These are phyloP conservation scores for Cinnamomum micranthum DNA, from an alignment of 164 flowering plant species.

Conservation along the genomic window DNA sequence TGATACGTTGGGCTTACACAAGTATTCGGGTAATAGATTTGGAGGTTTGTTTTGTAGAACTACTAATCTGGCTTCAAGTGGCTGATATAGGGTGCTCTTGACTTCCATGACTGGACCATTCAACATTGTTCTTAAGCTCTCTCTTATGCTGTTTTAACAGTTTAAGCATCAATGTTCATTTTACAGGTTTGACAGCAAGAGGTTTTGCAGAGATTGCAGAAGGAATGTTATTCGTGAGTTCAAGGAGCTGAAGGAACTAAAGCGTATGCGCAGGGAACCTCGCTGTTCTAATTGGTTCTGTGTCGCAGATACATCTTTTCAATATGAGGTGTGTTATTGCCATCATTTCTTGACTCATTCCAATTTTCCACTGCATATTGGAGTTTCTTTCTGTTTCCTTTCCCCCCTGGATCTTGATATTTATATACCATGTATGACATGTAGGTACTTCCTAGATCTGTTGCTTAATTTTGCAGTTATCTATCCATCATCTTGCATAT, in stretches of 20 bases:
- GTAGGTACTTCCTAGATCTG: neutral
- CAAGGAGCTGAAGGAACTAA: constrained; percentile 96
- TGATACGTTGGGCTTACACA: too few species aligned
- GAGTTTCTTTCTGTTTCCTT: neutral
- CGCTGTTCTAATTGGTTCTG: constrained; percentile 93
- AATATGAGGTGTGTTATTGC: constrained; percentile 64
- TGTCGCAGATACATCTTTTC: constrained; percentile 90
- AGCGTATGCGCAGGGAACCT: constrained; percentile 81
- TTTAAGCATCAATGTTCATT: constrained; percentile 16
- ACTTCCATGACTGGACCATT: constrained; percentile 3
- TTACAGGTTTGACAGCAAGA: constrained; percentile 96
- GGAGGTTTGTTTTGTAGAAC: neutral
- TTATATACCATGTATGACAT: too few species aligned
- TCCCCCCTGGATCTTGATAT: neutral
- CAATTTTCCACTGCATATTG: neutral
- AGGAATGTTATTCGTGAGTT: constrained; percentile 97
- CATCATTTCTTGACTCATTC: neutral
- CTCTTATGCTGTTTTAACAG: constrained; percentile 3
- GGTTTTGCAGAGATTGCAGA: constrained; percentile 98
- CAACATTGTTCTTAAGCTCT: constrained; percentile 1
- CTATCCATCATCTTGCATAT: neutral
- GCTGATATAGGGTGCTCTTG: neutral
- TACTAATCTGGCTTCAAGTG: neutral
- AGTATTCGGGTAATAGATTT: neutral
- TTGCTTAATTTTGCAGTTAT: neutral